These are phyloP conservation scores for Trichoderma orchidacearum DNA, from an alignment of 495 filamentous ascomycete species.

Conservation along the genomic window DNA sequence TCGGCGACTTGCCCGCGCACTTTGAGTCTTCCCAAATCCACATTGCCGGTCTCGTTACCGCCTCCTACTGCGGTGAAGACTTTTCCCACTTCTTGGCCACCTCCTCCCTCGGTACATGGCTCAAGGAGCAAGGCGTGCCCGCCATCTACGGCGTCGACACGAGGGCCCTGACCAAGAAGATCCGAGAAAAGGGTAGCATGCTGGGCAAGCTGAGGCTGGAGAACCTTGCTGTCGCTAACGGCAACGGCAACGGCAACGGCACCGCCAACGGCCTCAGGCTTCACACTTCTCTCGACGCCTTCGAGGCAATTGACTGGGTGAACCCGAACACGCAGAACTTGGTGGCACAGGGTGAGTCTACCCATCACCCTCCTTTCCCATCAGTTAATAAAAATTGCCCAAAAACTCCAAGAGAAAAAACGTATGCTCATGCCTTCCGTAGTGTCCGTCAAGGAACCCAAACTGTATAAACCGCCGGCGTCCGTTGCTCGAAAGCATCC, in stretches of 20 bases:
- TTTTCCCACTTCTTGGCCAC: constrained; percentile 86
- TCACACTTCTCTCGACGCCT: constrained; percentile 27
- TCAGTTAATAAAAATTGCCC: background rate
- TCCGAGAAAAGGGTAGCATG: constrained; percentile 91
- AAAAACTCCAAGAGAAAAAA: constrained; percentile 1
- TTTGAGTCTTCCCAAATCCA: constrained; percentile 90
- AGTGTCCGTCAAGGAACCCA: constrained; percentile 80
- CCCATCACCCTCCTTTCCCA: background rate
- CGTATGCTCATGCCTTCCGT: constrained; percentile 18
- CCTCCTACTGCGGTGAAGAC: constrained; percentile 83
- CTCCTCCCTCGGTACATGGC: constrained; percentile 84
- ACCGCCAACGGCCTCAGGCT: constrained; percentile 18
- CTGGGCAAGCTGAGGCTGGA: constrained; percentile 76
- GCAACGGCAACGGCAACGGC: constrained; percentile 30
- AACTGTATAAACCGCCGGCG: constrained; percentile 61
- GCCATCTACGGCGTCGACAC: constrained; percentile 96
- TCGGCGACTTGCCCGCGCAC: constrained; percentile 72
- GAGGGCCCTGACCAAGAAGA: constrained; percentile 81
- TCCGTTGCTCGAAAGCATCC: constrained; percentile 62
- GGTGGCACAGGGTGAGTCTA: constrained; percentile 74
- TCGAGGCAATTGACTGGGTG: constrained; percentile 72
- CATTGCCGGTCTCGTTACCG: constrained; percentile 76
- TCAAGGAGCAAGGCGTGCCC: constrained; percentile 90
- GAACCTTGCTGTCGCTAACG: constrained; percentile 39
- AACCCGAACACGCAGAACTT: constrained; percentile 88